Evolutionary conservation across 148 eudicot genomes (phyloP), one percentile per base, ranked within the genome.

Genomic region (Camellia japonica): DNA sequence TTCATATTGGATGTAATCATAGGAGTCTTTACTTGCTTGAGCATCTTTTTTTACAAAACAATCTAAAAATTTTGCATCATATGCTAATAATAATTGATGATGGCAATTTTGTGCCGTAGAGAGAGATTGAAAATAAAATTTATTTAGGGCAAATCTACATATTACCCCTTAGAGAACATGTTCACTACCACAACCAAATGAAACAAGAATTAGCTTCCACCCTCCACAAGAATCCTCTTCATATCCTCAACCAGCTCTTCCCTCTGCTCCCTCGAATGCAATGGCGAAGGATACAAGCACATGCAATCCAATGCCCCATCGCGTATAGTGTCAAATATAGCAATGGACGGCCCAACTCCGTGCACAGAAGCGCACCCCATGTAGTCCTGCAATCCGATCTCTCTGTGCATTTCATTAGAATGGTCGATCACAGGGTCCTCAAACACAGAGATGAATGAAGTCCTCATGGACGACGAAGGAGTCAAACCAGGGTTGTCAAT

Each of bases 401-500:
- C 38, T 30, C 38, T 30, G 1, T 30, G 38, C 1, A 30, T 68
- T 47, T 82, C 75, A 47, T 80, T 75, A 1, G 90, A 64, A 16
- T 82, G 82, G 60, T 94, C 93, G 10, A 87, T 81, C 63, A 90
- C 83, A 1, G 89, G 82, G 46, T 93, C 95, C 87, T 91, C 98
- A 79, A 94, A 94, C 54, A 91, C 93, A 0, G 97, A 91, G 80
- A 94, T 80, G 42, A 93, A 86, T 73, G 98, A 91, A 52, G 98
- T 91, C 73, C 98, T 85, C 56, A 91, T 76, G 44, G 98, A 89
- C 0, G 93, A 84, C 0, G 95, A 93, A 5, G 98, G 95, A 52
- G 98, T 94, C 80, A 94, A 86, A 70, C 93, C 85, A 6, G 98
- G 98, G 79, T 94, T 94, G 2, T 94, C 38, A 30, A 30, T 30